These are phyloP conservation scores for Puccinia novopanici DNA, from an alignment of 1,284 basidiomycete species.

Conservation along the genomic window DNA sequence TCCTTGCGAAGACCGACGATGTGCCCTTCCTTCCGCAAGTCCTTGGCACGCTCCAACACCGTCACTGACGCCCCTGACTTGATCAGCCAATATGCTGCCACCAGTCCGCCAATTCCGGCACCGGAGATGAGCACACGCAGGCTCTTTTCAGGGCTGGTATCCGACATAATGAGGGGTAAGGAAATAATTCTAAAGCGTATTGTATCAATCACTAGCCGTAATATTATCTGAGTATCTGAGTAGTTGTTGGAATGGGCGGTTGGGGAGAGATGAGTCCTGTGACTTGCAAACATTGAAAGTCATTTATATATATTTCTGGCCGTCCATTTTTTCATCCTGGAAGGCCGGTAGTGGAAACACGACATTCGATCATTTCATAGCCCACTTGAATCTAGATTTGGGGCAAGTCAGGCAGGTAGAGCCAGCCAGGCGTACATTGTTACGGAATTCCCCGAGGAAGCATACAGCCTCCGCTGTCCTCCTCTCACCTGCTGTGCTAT, in stretches of 20 bases:
- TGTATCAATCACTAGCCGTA: too few species aligned
- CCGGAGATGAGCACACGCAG: slow-evolving; percentile 54
- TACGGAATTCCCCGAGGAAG: too few species aligned
- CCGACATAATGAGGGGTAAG: neutral
- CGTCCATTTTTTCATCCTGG: neutral
- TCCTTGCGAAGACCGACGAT: slow-evolving; percentile 54
- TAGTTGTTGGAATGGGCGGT: neutral
- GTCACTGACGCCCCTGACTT: slow-evolving; percentile 52
- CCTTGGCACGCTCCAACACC: slow-evolving; percentile 53
- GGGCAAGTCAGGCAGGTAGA: neutral
- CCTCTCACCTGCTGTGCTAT: neutral
- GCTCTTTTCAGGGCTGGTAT: neutral
- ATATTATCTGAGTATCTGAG: neutral
- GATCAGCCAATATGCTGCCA: slow-evolving; percentile 52
- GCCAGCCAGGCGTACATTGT: too few species aligned
- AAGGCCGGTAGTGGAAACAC: neutral
- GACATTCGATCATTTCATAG: neutral
- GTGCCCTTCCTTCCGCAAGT: slow-evolving; percentile 53
- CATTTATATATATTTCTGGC: neutral
- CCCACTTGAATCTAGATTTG: neutral
- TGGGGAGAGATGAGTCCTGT: too few species aligned
- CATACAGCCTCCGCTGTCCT: neutral
- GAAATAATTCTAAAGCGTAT: neutral
- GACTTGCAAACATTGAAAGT: too few species aligned
- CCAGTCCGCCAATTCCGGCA: slow-evolving; percentile 55